Conservation (phyloP, 371 early-diverging fungal species). For the Mortierella polycephala region DNA sequence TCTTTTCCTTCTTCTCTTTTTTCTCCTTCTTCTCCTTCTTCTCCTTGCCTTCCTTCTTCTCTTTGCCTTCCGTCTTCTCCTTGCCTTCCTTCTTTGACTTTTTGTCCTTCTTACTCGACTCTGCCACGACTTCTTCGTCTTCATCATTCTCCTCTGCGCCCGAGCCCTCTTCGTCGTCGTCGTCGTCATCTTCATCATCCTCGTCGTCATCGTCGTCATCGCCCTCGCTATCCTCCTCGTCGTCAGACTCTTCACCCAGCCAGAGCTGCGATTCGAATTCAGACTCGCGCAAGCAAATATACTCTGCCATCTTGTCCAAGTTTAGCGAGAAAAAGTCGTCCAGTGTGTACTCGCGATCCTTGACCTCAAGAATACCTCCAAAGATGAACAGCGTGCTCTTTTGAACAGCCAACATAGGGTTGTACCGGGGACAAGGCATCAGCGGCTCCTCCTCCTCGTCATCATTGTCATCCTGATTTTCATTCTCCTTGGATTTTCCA, state of each 20-base stretch:
- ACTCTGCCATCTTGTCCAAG: conserved; percentile 70
- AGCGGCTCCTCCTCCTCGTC: conserved; percentile 48
- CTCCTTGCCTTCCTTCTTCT: conserved; percentile 26
- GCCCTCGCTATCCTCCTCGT: conserved; percentile 58
- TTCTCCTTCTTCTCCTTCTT: conserved; percentile 36
- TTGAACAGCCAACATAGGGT: conserved; percentile 66
- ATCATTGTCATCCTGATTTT: conserved; percentile 11
- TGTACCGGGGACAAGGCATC: conserved; percentile 68
- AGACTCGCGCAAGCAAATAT: conserved; percentile 60
- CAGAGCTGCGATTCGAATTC: conserved; percentile 56
- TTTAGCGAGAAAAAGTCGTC: conserved; percentile 70
- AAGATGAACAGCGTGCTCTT: conserved; percentile 63
- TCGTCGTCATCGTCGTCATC: conserved; percentile 53
- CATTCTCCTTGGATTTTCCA: conserved; percentile 14
- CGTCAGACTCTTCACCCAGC: conserved; percentile 61
- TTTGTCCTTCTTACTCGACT: conserved; percentile 48
- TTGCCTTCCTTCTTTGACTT: conserved; percentile 36
- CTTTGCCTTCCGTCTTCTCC: conserved; percentile 36
- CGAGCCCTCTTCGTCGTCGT: conserved; percentile 47
- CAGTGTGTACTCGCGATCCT: conserved; percentile 66
- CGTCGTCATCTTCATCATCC: conserved; percentile 55
- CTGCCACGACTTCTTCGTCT: conserved; percentile 30
- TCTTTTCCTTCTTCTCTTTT: conserved; percentile 51
- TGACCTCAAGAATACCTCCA: conserved; percentile 69
- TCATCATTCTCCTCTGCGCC: conserved; percentile 39